Percentiles rank a stretch among this genome's conserved stretches.
Evolutionary conservation across 2,329 filamentous ascomycete species (phyloP).

Genomic region (Clonostachys sp.): DNA sequence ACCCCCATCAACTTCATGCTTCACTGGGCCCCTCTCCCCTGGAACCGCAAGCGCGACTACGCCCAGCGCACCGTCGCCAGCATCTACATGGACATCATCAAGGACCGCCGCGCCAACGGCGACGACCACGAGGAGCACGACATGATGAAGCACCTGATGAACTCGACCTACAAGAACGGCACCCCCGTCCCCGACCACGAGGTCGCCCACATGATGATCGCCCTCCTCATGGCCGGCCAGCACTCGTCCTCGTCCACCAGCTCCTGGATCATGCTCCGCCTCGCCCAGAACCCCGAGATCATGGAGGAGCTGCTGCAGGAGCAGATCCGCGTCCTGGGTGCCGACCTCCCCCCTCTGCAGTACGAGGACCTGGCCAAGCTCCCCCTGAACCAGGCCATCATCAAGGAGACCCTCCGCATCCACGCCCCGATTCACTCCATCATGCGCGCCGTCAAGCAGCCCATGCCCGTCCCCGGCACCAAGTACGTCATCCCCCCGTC

Average conservation of each 20-base stretch:
- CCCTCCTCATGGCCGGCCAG: conserved; percentile 86
- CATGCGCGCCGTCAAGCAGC: conserved; percentile 84
- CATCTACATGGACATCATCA: conserved; percentile 79
- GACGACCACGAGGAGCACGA: conserved; percentile 55
- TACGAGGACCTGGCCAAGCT: conserved; percentile 77
- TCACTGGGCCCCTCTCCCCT: conserved; percentile 83
- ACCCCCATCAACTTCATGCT: conserved; percentile 86
- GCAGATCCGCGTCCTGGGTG: conserved; percentile 69
- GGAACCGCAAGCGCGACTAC: conserved; percentile 76
- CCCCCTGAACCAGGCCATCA: conserved; percentile 75
- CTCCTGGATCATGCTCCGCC: conserved; percentile 79
- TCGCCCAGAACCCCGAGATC: conserved; percentile 73
- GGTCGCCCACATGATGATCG: conserved; percentile 91
- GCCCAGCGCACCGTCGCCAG: conserved; percentile 78
- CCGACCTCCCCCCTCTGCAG: conserved; percentile 67
- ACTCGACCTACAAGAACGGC: conserved; percentile 79
- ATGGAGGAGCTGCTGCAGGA: conserved; percentile 80
- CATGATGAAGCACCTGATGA: conserved; percentile 91
- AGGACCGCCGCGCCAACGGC: conserved; percentile 55
- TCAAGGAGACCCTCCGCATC: conserved; percentile 88
- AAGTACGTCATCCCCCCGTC: conserved; percentile 76
- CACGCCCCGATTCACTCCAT: conserved; percentile 95
- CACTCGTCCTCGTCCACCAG: conserved; percentile 83
- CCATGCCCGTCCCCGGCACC: conserved; percentile 78
- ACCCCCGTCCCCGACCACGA: conserved; percentile 75